Conservation (phyloP, 1,139 yeast species). For the Debaryomyces nepalensis region DNA sequence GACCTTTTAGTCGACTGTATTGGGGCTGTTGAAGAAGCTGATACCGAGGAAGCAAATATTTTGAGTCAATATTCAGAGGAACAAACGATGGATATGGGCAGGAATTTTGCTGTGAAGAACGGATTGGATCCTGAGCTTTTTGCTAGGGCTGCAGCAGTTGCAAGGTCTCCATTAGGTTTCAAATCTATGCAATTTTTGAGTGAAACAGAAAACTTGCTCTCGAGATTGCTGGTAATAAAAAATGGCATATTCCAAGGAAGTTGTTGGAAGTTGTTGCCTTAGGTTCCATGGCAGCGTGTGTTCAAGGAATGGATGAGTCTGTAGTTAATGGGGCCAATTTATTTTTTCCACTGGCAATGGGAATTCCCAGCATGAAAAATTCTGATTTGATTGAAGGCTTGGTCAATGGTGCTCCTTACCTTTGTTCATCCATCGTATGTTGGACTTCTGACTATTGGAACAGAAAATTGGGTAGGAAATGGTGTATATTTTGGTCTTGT, state of each 20-base stretch:
- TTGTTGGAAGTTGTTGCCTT: constrained; percentile 67
- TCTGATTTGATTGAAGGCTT: constrained; percentile 71
- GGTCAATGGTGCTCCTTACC: constrained; percentile 80
- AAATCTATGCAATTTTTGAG: constrained; percentile 59
- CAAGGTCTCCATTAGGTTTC: constrained; percentile 65
- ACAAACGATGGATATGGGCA: constrained; percentile 73
- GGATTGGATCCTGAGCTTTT: constrained; percentile 68
- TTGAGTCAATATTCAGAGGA: constrained; percentile 64
- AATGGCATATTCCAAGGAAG: constrained; percentile 66
- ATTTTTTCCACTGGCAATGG: constrained; percentile 56
- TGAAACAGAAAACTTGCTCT: constrained; percentile 64
- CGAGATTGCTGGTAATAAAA: constrained; percentile 60
- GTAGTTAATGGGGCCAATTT: constrained; percentile 84
- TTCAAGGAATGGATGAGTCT: constrained; percentile 92
- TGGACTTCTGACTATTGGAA: constrained; percentile 77
- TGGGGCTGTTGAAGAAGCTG: constrained; percentile 28
- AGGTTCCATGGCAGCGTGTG: constrained; percentile 87
- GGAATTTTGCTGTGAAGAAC: constrained; percentile 64
- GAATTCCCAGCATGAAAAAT: constrained; percentile 53
- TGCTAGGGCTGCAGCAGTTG: constrained; percentile 75
- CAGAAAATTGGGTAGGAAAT: constrained; percentile 67
- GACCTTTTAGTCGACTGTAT: too few relatives aligned
- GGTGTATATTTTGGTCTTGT: constrained; percentile 74
- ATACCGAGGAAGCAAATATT: constrained; percentile 55
- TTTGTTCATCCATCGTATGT: constrained; percentile 75